Base-by-base conservation (phyloP, 176 grass and related monocot species). In the Lolium perenne region DNA sequence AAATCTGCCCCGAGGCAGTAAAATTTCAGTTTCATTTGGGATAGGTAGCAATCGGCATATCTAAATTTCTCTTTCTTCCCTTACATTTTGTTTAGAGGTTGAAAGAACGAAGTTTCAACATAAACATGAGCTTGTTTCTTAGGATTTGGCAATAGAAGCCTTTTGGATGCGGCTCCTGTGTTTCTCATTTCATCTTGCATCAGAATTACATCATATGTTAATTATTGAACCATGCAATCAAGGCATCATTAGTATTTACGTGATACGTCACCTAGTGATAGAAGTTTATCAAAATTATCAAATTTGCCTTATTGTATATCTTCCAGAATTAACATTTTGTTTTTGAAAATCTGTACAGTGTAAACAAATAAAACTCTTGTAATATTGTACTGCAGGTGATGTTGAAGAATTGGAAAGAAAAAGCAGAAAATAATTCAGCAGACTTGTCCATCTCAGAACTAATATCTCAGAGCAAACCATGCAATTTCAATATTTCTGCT, bases 321-420 rank as follows among this genome's bases (percentile, higher is more conserved):
- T 38, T 68, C 22, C 2, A 68, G 14, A 3, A 46, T 49, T 13
- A 60, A 71, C 10, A 49, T 66, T 45, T 80, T 72, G 1, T 18
- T 84, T 84, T 59, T 72, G 23, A 26, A 17, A 69, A 60, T 40
- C 1, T 80, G 47, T 38, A 49, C 3, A 32, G 2, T 87, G 2
- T 70, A 81, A 58, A 48, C 6, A 13, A 48, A 48, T 40, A 80
- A 70, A 78, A 75, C 60, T 69, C 35, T 70, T 29, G 71, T 43
- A 32, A 18, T 71, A 82, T 9, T 54, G 17, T 65, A 64, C 8
- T 61, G 18, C 84, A 94, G 87, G 50, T 41, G 73, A 80, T 50
- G 12, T 64, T 46, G 12, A 92, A 73, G 82, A 92, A 94, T 55
- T 94, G 87, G 93, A 92, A 89, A 82, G 78, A 54, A 59, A 14